Base-by-base conservation (phyloP, 2,329 filamentous ascomycete species). In the Penicillium sp. region DNA sequence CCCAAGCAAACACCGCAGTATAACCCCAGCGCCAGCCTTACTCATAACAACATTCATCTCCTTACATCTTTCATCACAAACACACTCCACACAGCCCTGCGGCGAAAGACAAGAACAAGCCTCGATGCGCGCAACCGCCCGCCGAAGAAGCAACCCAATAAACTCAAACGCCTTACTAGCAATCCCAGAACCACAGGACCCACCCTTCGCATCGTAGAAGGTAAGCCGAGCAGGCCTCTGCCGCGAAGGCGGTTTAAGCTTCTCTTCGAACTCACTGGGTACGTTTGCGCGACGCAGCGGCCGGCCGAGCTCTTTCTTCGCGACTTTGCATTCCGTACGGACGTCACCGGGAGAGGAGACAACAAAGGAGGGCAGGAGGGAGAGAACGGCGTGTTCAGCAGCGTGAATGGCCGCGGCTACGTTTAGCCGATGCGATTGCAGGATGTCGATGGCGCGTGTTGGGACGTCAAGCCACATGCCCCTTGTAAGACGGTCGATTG, bases 391-490 rank as follows among this genome's bases (percentile, higher is more conserved):
- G 73, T 99, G 94, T 75, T 97, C 92, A 2, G 94, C 93, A 0
- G 93, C 93, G 70, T 97, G 94, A 57, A 99, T 97, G 0, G 90
- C 91, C 0, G 89, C 94, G 0, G 91, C 93, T 10, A 93, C 83
- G 71, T 97, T 91, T 33, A 97, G 80, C 0, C 86, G 81, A 8
- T 88, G 81, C 0, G 83, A 83, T 41, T 87, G 83, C 1, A 99
- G 82, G 42, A 97, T 92, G 15, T 91, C 86, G 6, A 97, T 83
- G 0, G 92, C 92, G 1, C 74, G 75, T 60, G 87, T 87, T 0
- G 94, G 93, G 2, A 99, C 86, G 71, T 97, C 93, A 15, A 97
- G 83, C 94, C 94, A 99, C 86, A 97, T 90, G 39, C 93, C 94
- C 72, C 94, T 96, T 67, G 86, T 90, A 70, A 88, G 83, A 4